Evolutionary conservation across 176 grass and related monocot species (phyloP).

Genomic region (Oryza coarctata): DNA sequence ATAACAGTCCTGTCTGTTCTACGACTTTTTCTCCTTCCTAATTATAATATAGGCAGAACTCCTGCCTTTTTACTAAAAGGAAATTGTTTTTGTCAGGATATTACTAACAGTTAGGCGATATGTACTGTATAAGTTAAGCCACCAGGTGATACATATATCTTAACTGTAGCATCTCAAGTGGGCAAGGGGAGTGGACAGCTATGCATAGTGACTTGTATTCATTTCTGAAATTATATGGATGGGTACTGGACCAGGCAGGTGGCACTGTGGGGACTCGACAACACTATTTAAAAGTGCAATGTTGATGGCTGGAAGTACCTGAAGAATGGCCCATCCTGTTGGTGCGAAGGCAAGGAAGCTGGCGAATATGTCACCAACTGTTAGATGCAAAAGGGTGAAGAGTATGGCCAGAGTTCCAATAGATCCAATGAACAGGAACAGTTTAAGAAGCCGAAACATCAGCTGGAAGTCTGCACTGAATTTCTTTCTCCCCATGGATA

Average conservation of each 20-base stretch:
- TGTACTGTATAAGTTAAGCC: not conserved
- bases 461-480: constrained; percentile 95
- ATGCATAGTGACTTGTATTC: not conserved
- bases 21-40: too few species aligned
- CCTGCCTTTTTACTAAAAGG: too few species aligned
- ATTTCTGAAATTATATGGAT: constrained; percentile 10
- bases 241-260: not conserved
- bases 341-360: constrained; percentile 85
- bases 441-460: constrained; percentile 89
- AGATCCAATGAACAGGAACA: constrained; percentile 74
- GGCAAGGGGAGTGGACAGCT: not conserved
- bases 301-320: constrained; percentile 43
- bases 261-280: not conserved
- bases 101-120: not conserved
- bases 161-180: not conserved
- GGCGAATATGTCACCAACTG: constrained; percentile 73
- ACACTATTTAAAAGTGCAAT: not conserved
- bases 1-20: too few species aligned
- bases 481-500: constrained; percentile 85
- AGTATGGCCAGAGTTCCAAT: constrained; percentile 72
- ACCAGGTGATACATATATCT: not conserved
- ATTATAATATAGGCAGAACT: too few species aligned
- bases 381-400: constrained; percentile 79
- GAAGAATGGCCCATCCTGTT: constrained; percentile 87
- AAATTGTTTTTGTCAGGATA: not conserved